A percentile compares a stretch with the other conserved stretches of the same genome.
Evolutionary conservation across 129 eudicot genomes (phyloP).

Genomic region (Tagetes patula): DNA sequence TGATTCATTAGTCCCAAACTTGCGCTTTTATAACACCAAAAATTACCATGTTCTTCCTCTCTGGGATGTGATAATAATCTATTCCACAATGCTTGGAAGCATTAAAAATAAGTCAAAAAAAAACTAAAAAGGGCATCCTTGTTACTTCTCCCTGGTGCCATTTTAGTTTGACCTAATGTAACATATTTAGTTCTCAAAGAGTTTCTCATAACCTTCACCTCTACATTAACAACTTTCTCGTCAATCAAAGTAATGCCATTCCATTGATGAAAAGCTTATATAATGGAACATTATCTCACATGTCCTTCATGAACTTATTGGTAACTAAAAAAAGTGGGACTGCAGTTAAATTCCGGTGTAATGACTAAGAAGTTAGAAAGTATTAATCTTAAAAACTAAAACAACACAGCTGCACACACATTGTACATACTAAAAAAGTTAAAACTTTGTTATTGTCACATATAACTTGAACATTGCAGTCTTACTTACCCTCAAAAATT

Average conservation of each 20-base stretch:
- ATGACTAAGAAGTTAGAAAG: neutral
- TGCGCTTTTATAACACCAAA: neutral
- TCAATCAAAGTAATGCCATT: neutral
- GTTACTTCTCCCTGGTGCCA: neutral
- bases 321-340: neutral
- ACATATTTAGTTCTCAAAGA: neutral
- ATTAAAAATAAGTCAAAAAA: neutral
- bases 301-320: conserved; percentile 10
- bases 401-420: neutral
- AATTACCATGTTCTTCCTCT: neutral
- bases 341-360: neutral
- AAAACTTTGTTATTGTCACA: neutral
- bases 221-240: conserved; percentile 4
- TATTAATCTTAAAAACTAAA: neutral
- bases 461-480: neutral
- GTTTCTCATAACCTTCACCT: conserved; percentile 5
- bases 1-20: neutral
- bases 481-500: neutral
- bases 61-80: neutral
- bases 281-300: neutral
- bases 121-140: neutral
- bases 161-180: neutral
- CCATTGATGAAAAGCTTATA: neutral
- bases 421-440: neutral
- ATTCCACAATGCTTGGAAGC: neutral